A percentile compares a stretch with the other conserved stretches of the same genome.
These are phyloP conservation scores for Chaetomium sp. DNA, from an alignment of 2,329 filamentous ascomycete genomes.

Conservation along the genomic window DNA sequence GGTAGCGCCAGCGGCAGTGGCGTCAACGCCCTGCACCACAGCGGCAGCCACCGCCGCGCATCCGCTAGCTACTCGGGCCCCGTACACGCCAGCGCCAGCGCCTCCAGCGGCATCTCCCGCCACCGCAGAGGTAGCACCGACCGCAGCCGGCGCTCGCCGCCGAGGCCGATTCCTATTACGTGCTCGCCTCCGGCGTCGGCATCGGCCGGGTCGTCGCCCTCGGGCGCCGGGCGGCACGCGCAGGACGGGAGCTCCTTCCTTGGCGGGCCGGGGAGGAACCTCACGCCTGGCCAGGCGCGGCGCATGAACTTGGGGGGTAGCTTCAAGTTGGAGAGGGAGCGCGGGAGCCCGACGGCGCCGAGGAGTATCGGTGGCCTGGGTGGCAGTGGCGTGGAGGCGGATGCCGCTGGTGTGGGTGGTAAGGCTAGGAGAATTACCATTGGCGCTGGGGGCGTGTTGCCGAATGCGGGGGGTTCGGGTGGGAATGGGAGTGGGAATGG, in stretches of 20 bases:
- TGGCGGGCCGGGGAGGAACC: constrained; percentile 29
- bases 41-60: constrained; percentile 40
- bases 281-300: constrained; percentile 59
- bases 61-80: constrained; percentile 45
- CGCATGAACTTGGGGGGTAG: constrained; percentile 58
- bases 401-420: constrained; percentile 29
- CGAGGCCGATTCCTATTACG: constrained; percentile 43
- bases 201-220: background rate
- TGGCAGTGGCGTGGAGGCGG: background rate
- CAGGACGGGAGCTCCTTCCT: too few species aligned
- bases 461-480: constrained; percentile 11
- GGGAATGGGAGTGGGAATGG: constrained; percentile 15
- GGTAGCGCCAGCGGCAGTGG: constrained; percentile 31
- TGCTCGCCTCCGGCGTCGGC: constrained; percentile 49
- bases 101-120: constrained; percentile 58
- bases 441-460: constrained; percentile 40
- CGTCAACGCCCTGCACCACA: constrained; percentile 31
- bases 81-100: constrained; percentile 45
- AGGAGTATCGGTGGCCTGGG: background rate
- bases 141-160: constrained; percentile 52
- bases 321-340: constrained; percentile 37
- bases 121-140: constrained; percentile 55
- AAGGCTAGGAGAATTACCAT: constrained; percentile 49
- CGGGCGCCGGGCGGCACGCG: background rate
- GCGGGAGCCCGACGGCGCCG: constrained; percentile 14